Evolutionary conservation across 2,329 filamentous ascomycete genomes (phyloP).

Genomic region (Lecanicillium sp.): DNA sequence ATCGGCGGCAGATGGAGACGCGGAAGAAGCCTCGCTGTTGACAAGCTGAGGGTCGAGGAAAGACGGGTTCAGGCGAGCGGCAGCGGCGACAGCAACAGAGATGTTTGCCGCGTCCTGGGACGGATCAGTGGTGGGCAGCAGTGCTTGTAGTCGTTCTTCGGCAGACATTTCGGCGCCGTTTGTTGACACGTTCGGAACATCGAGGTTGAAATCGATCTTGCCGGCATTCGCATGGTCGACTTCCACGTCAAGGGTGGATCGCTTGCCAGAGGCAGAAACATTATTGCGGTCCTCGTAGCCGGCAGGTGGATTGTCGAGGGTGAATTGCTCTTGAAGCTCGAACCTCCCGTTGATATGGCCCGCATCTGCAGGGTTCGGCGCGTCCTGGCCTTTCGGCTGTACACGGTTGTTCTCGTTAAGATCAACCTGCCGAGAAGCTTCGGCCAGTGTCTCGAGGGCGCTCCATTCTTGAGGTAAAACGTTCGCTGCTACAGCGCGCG

Average conservation of each 20-base stretch:
- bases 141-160: conserved; percentile 46
- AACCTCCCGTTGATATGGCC: conserved; percentile 33
- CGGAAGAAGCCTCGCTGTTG: conserved; percentile 25
- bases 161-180: conserved; percentile 33
- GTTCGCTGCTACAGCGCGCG: conserved; percentile 22
- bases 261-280: background rate
- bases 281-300: conserved; percentile 37
- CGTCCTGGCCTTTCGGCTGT: conserved; percentile 29
- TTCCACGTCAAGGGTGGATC: background rate
- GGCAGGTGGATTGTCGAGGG: conserved; percentile 48
- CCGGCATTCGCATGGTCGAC: conserved; percentile 16
- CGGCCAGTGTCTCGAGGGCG: conserved; percentile 77
- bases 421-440: conserved; percentile 78
- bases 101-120: conserved; percentile 43
- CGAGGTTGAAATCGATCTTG: conserved; percentile 7
- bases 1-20: conserved; percentile 24
- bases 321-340: conserved; percentile 54
- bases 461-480: conserved; percentile 60
- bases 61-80: conserved; percentile 48
- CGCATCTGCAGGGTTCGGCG: conserved; percentile 22
- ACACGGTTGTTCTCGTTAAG: conserved; percentile 55
- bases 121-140: conserved; percentile 32
- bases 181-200: conserved; percentile 20
- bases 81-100: conserved; percentile 50
- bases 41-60: conserved; percentile 48